Evolutionary conservation across 108 stramenopile species (phyloP).

Genomic region (Cyclotella kingstonii): DNA sequence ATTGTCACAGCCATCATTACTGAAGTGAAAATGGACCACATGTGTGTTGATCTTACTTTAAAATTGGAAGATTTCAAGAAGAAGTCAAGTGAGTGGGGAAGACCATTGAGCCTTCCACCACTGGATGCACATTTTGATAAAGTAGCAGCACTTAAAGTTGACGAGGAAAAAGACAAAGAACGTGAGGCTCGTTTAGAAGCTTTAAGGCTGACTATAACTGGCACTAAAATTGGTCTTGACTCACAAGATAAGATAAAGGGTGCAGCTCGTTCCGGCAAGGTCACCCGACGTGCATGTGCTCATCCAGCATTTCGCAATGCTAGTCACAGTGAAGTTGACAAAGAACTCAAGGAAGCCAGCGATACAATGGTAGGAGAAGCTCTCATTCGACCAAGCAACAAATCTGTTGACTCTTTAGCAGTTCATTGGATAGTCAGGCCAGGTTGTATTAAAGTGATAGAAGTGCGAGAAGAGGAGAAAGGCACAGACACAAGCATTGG

Average conservation of each 20-base stretch:
- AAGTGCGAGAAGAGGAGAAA: slow-evolving; percentile 84
- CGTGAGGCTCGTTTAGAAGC: slow-evolving; percentile 74
- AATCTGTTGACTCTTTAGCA: slow-evolving; percentile 76
- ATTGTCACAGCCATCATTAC: slow-evolving; percentile 83
- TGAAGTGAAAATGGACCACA: slow-evolving; percentile 90
- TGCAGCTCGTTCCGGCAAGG: slow-evolving; percentile 51
- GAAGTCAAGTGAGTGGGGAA: slow-evolving; percentile 75
- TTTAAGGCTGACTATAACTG: slow-evolving; percentile 50
- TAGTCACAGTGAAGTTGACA: slow-evolving; percentile 63
- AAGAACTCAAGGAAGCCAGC: slow-evolving; percentile 69
- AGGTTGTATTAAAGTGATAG: slow-evolving; percentile 79
- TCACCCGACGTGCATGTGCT: slow-evolving; percentile 77
- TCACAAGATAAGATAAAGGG: slow-evolving; percentile 19
- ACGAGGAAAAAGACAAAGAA: slow-evolving; percentile 74
- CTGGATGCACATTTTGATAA: slow-evolving; percentile 72
- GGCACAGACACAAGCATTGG: slow-evolving; percentile 87
- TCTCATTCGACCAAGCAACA: slow-evolving; percentile 80
- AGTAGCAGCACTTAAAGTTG: slow-evolving; percentile 57
- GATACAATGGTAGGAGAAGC: slow-evolving; percentile 83
- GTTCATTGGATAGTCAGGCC: slow-evolving; percentile 84
- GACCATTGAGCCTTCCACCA: slow-evolving; percentile 64
- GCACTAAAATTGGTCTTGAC: slow-evolving; percentile 44
- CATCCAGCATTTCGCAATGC: slow-evolving; percentile 88
- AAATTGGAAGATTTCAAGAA: slow-evolving; percentile 84
- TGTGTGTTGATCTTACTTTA: slow-evolving; percentile 85